phyloP scores from a whole-genome alignment of 352 stramenopile genomes.

The Nothophytophthora sp. region DNA sequence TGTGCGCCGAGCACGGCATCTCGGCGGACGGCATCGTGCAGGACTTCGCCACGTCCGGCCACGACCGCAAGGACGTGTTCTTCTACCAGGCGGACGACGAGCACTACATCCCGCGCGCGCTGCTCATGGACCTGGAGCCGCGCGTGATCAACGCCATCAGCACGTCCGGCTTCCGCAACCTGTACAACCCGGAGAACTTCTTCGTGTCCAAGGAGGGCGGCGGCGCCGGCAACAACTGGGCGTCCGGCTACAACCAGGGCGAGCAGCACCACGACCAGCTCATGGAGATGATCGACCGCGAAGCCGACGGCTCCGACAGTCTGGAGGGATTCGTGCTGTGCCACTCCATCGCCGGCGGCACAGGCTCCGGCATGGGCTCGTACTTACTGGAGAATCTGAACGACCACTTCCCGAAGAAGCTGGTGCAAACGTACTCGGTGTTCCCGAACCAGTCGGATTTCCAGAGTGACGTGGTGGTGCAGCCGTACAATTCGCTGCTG shows the following conservation, averaged over 20 bases:
- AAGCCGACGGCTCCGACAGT: slow-evolving; percentile 95
- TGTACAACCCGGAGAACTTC: slow-evolving; percentile 99
- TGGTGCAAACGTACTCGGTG: slow-evolving; percentile 99
- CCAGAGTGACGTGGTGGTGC: slow-evolving; percentile 97
- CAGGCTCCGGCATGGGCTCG: slow-evolving; percentile 98
- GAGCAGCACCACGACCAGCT: slow-evolving; percentile 96
- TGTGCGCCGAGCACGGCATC: slow-evolving; percentile 99
- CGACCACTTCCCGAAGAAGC: slow-evolving; percentile 99
- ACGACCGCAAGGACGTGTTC: slow-evolving; percentile 99
- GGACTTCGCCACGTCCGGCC: slow-evolving; percentile 90
- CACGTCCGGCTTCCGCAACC: slow-evolving; percentile 91
- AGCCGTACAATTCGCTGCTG: slow-evolving; percentile 99
- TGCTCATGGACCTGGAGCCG: slow-evolving; percentile 99
- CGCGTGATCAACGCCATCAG: slow-evolving; percentile 93
- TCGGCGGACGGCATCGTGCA: slow-evolving; percentile 95
- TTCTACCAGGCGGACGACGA: slow-evolving; percentile 99
- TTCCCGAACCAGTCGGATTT: slow-evolving; percentile 97
- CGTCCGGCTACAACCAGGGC: slow-evolving; percentile 90
- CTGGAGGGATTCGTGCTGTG: slow-evolving; percentile 98
- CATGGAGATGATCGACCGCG: slow-evolving; percentile 99
- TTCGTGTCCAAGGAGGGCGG: slow-evolving; percentile 94
- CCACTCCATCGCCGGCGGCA: slow-evolving; percentile 99
- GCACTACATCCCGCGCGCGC: slow-evolving; percentile 97
- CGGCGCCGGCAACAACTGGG: slow-evolving; percentile 94
- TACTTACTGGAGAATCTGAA: slow-evolving; percentile 99